Evolutionary conservation across 352 stramenopile species (phyloP), one percentile per base, ranked within the genome.

Genomic region (Aphanomyces cochlioides): DNA sequence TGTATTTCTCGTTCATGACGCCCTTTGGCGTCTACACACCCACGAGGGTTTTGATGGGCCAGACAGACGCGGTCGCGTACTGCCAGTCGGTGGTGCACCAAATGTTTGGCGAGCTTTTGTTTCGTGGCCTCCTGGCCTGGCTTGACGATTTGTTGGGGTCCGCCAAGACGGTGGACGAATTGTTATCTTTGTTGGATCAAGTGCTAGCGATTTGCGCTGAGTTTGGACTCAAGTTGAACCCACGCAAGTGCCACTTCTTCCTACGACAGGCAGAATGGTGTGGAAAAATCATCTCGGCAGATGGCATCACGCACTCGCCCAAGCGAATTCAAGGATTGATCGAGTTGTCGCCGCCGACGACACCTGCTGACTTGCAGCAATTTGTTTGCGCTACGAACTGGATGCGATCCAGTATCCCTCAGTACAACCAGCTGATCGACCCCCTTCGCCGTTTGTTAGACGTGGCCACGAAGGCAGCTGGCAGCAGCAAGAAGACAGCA

Each of bases 221-320:
- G n/a, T n/a, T n/a, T n/a, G n/a, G n/a, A n/a, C n/a, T n/a, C n/a
- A n/a, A 84, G 58, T 45, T 84, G 3, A 61, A 81, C 59, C 72
- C 76, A 3, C 71, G 57, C 28, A 79, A 84, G 59, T 81, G 76
- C 21, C 0, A 56, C n/a, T 77, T 84, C 47, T 78, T 75, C 48
- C 15, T 50, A 0, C 60, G 12, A 0, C 56, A 79, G 21, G 69
- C 73, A 0, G 69, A 69, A 38, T 80, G 74, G 71, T 78, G 73
- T 47, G 75, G 72, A 0, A 64, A 54, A 10, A 36, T 77, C 1
- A 72, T 81, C 4, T 79, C 74, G 15, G 56, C 54, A 5, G 43
- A 40, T 12, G 54, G 66, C 13, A 37, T 72, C 5, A 7, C 40
- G 3, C 56, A 72, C 41, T 59, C 48, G 21, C 66, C 66, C 6